Base-by-base conservation (phyloP, 768 basidiomycete genomes). In the Cyclocybe aegerita region DNA sequence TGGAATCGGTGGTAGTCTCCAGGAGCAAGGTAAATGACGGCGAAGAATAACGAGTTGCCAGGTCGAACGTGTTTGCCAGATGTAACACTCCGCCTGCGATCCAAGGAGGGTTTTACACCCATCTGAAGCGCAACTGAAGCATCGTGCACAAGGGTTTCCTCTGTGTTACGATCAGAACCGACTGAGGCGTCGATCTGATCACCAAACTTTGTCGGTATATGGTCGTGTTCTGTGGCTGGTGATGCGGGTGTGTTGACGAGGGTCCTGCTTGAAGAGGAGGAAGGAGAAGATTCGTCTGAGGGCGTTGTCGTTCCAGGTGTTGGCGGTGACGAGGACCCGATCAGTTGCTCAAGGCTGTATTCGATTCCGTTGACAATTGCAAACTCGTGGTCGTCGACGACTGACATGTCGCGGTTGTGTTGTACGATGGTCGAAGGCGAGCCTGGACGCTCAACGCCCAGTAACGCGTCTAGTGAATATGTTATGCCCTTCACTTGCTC, bases 1-100 rank as follows among this genome's bases (percentile, higher is more conserved):
- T 99, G 97, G 80, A 97, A 99, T 11, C 96, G 83, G 63, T 99
- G 96, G 68, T 98, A 98, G 65, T 99, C 97, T 1, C 97, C 96
- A 1, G 97, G 97, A 0, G 96, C 97, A 48, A 99, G 88, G 72
- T 98, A 99, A 52, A 99, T 88, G 59, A 99, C 97, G 16, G 88
- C 73, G 68, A 98, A 99, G 71, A 84, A 97, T 16, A 98, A 82
- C 12, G 84, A 78, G 63, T 98, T 88, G 10, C 91, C 93, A 2
- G 86, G 80, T 55, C 82, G 81, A 39, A 86, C 73, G 36, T 71
- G 73, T 52, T 74, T 73, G 46, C 76, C 73, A 12, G 76, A 78
- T 43, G 67, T 65, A 6, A 57, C 49, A 42, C 64, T 67, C 33
- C 64, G 63, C 34, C 63, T 64, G 9, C 66, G 57, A 42, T 65